Evolutionary conservation across 2,329 filamentous ascomycete genomes (phyloP), one percentile per base, ranked within the genome.

Genomic region (Diaporthe ilicicola): DNA sequence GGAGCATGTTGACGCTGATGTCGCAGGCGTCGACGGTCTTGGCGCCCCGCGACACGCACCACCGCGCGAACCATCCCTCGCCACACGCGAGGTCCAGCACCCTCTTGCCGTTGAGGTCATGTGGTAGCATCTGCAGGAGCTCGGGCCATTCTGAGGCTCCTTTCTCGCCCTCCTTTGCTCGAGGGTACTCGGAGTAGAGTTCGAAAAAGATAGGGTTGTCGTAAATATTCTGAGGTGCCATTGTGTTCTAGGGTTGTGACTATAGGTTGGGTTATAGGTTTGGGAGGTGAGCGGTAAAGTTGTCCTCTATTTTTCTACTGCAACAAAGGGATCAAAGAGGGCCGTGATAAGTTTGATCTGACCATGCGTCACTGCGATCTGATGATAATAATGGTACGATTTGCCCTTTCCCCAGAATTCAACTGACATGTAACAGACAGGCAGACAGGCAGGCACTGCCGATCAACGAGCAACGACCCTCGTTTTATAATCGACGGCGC

Each of bases 51-150:
- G 81, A 79, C 61, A 77, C 74, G 13, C 83, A 82, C 78, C 80
- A 85, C n/a, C 82, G 81, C 39, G 79, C 76, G 71, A 85, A 84
- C 82, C 83, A 85, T 24, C 84, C 84, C 72, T 83, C 82, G 17
- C 84, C 84, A 74, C 84, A 86, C 5, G 83, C 84, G 5, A 86
- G 78, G 74, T 86, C 83, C 10, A 86, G 79, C 37, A 85, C 75
- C 19, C 71, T 74, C 4, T 76, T 71, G n/a, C 75, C 79, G 10
- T 68, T 66, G 51, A 82, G 74, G 46, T 75, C 55, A 9, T 70
- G 24, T 2, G 82, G 81, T 34, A 86, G 76, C 75, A 86, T 80
- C 4, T 77, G 71, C 29, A 76, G 76, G n/a, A 86, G 74, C n/a
- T 76, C 77, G 3, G 81, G 80, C 84, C 83, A 86, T 79, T 85